phyloP scores from a whole-genome alignment of 1,139 yeast species.

The Geotrichum fermentans region DNA sequence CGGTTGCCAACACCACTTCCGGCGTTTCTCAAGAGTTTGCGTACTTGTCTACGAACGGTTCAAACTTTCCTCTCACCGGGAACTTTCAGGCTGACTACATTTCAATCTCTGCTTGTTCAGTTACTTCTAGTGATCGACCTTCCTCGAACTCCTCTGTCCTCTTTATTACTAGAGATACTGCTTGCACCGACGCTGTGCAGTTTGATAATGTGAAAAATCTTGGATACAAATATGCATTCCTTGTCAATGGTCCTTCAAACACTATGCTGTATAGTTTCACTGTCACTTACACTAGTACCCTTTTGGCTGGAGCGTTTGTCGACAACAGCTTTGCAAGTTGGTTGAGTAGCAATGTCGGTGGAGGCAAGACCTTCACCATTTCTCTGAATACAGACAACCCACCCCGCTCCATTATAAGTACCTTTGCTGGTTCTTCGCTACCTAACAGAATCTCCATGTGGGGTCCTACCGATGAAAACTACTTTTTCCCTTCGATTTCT shows the following conservation, averaged over 20 bases:
- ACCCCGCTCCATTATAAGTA: constrained; percentile 6
- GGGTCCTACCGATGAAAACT: constrained; percentile 28
- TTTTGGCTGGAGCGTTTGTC: constrained; percentile 9
- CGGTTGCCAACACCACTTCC: constrained; percentile 7
- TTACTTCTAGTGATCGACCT: not conserved
- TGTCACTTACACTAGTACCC: not conserved
- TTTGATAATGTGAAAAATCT: not conserved
- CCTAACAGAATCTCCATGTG: constrained; percentile 20
- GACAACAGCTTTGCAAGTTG: not conserved
- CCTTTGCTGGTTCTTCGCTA: constrained; percentile 9
- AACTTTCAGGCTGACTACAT: constrained; percentile 6
- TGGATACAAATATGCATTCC: constrained; percentile 7
- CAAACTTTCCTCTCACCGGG: constrained; percentile 13
- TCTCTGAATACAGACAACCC: constrained; percentile 2
- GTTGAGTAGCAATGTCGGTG: not conserved
- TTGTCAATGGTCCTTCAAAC: constrained; percentile 3
- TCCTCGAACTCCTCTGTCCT: constrained; percentile 1
- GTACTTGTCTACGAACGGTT: constrained; percentile 12
- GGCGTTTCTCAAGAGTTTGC: not conserved
- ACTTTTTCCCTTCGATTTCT: constrained; percentile 25
- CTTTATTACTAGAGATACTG: constrained; percentile 2
- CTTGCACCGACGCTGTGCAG: constrained; percentile 7
- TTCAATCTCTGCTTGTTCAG: constrained; percentile 3
- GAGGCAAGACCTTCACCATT: constrained; percentile 3
- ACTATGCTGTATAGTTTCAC: constrained; percentile 4